Percentiles rank a stretch among this genome's conserved stretches.
These are phyloP conservation scores for Teratosphaeria viscida DNA, from an alignment of 2,329 filamentous ascomycete genomes.

Conservation along the genomic window DNA sequence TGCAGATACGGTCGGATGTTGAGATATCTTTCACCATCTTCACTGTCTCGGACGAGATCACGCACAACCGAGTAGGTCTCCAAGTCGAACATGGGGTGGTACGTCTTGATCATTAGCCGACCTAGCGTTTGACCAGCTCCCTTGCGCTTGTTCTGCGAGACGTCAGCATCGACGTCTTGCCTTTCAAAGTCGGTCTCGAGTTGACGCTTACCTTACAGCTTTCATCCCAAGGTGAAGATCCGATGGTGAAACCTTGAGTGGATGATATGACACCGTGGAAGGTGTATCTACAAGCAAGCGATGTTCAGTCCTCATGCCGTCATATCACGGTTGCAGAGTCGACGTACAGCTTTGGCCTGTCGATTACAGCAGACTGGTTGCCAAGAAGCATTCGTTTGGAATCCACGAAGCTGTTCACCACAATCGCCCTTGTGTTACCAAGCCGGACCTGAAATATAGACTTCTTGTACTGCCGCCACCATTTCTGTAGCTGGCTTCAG, in stretches of 20 bases:
- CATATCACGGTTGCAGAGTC: constrained; percentile 7
- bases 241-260: constrained; percentile 46
- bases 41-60: constrained; percentile 37
- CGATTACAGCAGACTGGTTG: constrained; percentile 37
- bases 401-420: constrained; percentile 44
- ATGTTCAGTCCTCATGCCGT: constrained; percentile 32
- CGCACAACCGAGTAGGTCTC: constrained; percentile 42
- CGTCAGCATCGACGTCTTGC: background rate
- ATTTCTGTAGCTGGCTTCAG: constrained; percentile 15
- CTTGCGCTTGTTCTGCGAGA: constrained; percentile 37
- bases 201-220: constrained; percentile 30
- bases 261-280: constrained; percentile 44
- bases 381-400: constrained; percentile 42
- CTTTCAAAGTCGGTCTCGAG: background rate
- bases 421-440: constrained; percentile 43
- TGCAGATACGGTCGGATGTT: constrained; percentile 43
- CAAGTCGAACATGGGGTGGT: constrained; percentile 45
- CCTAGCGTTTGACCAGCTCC: constrained; percentile 40
- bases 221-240: constrained; percentile 44
- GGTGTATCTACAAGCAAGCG: constrained; percentile 20
- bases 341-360: constrained; percentile 3
- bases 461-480: constrained; percentile 37
- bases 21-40: constrained; percentile 24
- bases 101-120: constrained; percentile 36
- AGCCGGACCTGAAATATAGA: constrained; percentile 45